A percentile compares a stretch with the other conserved stretches of the same genome.
Conservation (phyloP, 1,284 basidiomycete genomes). For the Ustilago bromivora region DNA sequence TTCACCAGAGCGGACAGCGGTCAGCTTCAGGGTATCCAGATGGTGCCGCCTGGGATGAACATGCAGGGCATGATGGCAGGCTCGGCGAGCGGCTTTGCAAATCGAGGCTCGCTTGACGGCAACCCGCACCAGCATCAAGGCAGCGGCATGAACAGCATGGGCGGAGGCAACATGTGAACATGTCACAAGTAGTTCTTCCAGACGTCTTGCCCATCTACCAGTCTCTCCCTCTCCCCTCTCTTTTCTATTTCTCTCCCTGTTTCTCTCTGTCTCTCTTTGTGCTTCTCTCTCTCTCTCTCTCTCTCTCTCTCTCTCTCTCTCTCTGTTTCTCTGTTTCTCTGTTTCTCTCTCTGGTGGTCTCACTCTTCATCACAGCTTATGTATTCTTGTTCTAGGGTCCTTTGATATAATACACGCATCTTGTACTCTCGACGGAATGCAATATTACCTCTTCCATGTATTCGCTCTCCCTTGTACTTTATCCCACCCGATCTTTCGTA, state of each 20-base stretch:
- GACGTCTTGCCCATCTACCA: neutral
- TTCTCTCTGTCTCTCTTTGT: neutral
- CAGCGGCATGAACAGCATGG: slow-evolving; percentile 31
- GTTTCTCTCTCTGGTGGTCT: slow-evolving; percentile 4
- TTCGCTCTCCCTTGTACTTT: slow-evolving; percentile 21
- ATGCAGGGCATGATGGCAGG: slow-evolving; percentile 39
- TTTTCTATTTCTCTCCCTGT: slow-evolving; percentile 1
- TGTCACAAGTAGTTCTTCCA: neutral
- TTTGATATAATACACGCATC: slow-evolving; percentile 45
- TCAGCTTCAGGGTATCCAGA: slow-evolving; percentile 38
- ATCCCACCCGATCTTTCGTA: slow-evolving; percentile 7
- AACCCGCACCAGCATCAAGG: slow-evolving; percentile 26
- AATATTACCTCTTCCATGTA: slow-evolving; percentile 5
- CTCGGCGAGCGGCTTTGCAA: slow-evolving; percentile 37
- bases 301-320: slow-evolving; percentile 2
- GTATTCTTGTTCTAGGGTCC: slow-evolving; percentile 25
- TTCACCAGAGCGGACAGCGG: slow-evolving; percentile 45
- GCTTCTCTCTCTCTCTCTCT: neutral
- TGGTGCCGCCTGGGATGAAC: slow-evolving; percentile 35
- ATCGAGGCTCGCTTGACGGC: slow-evolving; percentile 39
- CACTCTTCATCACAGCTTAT: slow-evolving; percentile 14
- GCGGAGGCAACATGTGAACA: slow-evolving; percentile 33
- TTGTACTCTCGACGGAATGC: slow-evolving; percentile 29
- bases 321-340: slow-evolving; percentile 6
- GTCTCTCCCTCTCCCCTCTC: neutral